Evolutionary conservation across 2,329 filamentous ascomycete species (phyloP), one percentile per base, ranked within the genome.

Genomic region (Colletotrichum filicis): DNA sequence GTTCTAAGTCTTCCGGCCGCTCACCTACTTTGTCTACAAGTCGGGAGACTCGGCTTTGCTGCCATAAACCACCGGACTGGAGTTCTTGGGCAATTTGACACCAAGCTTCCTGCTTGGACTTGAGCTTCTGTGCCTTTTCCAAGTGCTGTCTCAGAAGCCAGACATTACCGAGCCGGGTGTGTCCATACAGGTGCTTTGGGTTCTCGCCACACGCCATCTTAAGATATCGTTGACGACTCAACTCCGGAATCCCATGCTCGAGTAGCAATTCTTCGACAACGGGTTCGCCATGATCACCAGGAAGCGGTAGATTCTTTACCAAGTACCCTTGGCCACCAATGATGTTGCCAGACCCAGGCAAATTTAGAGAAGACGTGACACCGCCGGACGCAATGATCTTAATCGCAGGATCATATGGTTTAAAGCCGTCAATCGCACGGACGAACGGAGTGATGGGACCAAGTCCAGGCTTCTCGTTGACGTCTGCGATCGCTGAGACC

Each of bases 141-240:
- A 85, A 79, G 52, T 84, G 83, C 56, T 82, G 77, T 11, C 84
- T 76, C 42, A 85, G 77, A 5, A 80, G 76, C 78, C 79, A 85
- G 1, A 81, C 81, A 67, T 82, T 82, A 0, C 82, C 84, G 75
- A 85, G 82, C 19, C 84, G 80, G 6, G 79, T 82, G 60, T 84
- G 81, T 2, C 77, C 76, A 73, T 85, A 85, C 0, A 79, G 71
- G 0, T 70, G 37, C 66, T 80, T 82, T 11, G 83, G 83, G 71
- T 86, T 86, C 76, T 86, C 85, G 4, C 85, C 85, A 69, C 83
- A 84, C 0, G 84, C 85, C 81, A 86, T 84, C 75, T 86, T 86
- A 78, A 86, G 81, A 71, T 84, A 85, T 46, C 82, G 74, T 9
- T 74, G 76, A 11, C 82, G 79, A 24, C 81, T 76, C 5, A 69